A percentile compares a stretch with the other conserved stretches of the same genome.
phyloP scores from a whole-genome alignment of 2,329 filamentous ascomycete species.

The Colletotrichum coccodes region DNA sequence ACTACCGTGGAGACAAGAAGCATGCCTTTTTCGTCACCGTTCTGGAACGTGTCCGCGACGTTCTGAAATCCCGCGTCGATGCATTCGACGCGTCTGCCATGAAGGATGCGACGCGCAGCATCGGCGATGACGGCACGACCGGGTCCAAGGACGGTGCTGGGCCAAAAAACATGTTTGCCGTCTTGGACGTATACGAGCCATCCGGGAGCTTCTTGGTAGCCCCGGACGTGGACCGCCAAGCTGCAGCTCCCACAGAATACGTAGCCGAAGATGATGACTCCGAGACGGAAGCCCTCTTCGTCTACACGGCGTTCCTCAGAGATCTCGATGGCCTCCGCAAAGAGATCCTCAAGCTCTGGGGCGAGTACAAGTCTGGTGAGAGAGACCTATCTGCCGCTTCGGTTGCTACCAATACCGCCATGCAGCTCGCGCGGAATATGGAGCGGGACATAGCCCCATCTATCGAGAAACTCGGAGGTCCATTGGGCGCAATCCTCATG shows the following conservation, averaged over 20 bases:
- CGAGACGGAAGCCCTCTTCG: slow-evolving; percentile 39
- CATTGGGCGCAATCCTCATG: neutral
- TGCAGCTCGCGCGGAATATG: slow-evolving; percentile 44
- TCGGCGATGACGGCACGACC: slow-evolving; percentile 14
- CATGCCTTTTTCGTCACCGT: slow-evolving; percentile 48
- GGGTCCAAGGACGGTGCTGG: neutral
- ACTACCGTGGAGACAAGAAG: slow-evolving; percentile 37
- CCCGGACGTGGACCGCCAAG: slow-evolving; percentile 33
- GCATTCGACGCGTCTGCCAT: neutral
- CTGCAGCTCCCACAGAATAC: slow-evolving; percentile 37
- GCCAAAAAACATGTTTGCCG: slow-evolving; percentile 44
- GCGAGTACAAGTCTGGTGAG: slow-evolving; percentile 35
- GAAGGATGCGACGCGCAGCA: neutral
- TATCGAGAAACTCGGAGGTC: neutral
- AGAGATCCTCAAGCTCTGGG: slow-evolving; percentile 44
- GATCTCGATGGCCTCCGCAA: slow-evolving; percentile 43
- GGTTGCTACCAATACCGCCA: slow-evolving; percentile 49
- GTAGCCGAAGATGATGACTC: slow-evolving; percentile 37
- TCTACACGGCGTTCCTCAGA: slow-evolving; percentile 39
- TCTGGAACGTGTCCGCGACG: slow-evolving; percentile 45
- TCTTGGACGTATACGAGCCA: slow-evolving; percentile 48
- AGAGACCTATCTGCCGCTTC: slow-evolving; percentile 46
- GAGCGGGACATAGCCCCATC: slow-evolving; percentile 42
- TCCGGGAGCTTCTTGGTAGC: slow-evolving; percentile 48
- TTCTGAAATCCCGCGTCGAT: slow-evolving; percentile 38